Evolutionary conservation across 306 rosid genomes (phyloP), one percentile per base, ranked within the genome.

Genomic region (Rosa chinensis): DNA sequence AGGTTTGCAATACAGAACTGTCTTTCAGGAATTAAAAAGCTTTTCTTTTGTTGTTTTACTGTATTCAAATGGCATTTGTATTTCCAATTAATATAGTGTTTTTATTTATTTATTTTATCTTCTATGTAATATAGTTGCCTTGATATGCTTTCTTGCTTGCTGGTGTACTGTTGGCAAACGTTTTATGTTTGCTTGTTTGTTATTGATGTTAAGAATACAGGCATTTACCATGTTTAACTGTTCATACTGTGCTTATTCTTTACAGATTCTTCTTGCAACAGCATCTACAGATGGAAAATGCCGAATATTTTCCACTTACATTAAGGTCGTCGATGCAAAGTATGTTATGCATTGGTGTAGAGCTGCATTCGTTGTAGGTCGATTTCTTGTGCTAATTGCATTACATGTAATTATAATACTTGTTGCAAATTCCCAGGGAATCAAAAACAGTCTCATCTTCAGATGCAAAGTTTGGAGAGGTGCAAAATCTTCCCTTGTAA

Each of bases 271-370:
- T 84, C 94, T 95, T 76, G 99, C 99, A 16, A 85, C 99, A 20
- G 87, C 99, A 85, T 95, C 98, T 39, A 90, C 99, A 16, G 99
- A 95, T 84, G 99, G 98, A 77, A 93, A 95, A 84, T 95, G 99
- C 83, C 82, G 96, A 63, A 88, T 95, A 23, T 95, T 95, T 81
- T 85, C 93, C 88, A 93, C 99, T 81, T 90, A 90, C 79, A 93
- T 95, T 67, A 95, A 93, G 87, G 98, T 93, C 35, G 94, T 95
- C 70, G 99, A 93, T 80, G 80, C 94, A 75, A 95, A 91, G 98
- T 91, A 93, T 71, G 99, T 82, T 61, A 77, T 61, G 35, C 70
- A 55, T 79, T 75, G 71, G 58, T 82, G 67, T 50, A 55, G 72
- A 64, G 63, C n/a, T 18, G 32, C 73, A 25, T 77, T 80, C 50